Evolutionary conservation across 2,329 filamentous ascomycete species (phyloP).

Genomic region (Sarocladiaceae sp.): DNA sequence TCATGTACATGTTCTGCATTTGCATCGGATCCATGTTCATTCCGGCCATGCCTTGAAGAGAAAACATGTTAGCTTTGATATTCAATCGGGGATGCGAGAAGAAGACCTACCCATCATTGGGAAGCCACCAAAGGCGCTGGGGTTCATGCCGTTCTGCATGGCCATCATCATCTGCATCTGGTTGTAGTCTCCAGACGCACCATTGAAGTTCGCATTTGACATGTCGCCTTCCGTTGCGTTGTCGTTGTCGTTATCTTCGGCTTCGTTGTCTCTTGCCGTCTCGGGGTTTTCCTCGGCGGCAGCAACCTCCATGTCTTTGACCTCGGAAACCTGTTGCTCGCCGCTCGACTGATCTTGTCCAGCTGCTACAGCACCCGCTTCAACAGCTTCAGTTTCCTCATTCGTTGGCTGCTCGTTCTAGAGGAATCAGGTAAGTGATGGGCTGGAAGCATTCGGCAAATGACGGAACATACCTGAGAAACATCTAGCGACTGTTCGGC

Average conservation of each 20-base stretch:
- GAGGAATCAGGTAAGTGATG: not conserved
- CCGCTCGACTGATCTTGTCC: conserved; percentile 10
- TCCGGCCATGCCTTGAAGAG: conserved; percentile 34
- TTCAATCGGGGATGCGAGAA: not conserved
- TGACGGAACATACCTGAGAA: too few relatives aligned
- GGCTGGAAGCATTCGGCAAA: too few relatives aligned
- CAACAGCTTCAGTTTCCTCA: not conserved
- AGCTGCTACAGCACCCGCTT: conserved; percentile 4
- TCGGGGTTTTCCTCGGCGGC: conserved; percentile 13
- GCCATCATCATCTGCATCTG: conserved; percentile 78
- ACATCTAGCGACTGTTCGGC: conserved; percentile 7
- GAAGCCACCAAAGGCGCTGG: conserved; percentile 50
- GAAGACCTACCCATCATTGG: conserved; percentile 78
- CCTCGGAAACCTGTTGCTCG: conserved; percentile 11
- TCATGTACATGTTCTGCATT: conserved; percentile 75
- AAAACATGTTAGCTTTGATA: not conserved
- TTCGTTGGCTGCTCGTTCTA: not conserved
- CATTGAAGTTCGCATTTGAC: conserved; percentile 53
- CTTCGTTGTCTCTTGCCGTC: conserved; percentile 13
- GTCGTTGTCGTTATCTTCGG: conserved; percentile 16
- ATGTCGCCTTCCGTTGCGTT: conserved; percentile 40
- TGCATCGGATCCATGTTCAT: conserved; percentile 80
- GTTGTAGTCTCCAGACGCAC: conserved; percentile 56
- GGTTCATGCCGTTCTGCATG: conserved; percentile 62
- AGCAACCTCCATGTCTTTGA: conserved; percentile 12